These are phyloP conservation scores for Phytophthora nicotianae DNA, from an alignment of 352 stramenopile species.

Conservation along the genomic window DNA sequence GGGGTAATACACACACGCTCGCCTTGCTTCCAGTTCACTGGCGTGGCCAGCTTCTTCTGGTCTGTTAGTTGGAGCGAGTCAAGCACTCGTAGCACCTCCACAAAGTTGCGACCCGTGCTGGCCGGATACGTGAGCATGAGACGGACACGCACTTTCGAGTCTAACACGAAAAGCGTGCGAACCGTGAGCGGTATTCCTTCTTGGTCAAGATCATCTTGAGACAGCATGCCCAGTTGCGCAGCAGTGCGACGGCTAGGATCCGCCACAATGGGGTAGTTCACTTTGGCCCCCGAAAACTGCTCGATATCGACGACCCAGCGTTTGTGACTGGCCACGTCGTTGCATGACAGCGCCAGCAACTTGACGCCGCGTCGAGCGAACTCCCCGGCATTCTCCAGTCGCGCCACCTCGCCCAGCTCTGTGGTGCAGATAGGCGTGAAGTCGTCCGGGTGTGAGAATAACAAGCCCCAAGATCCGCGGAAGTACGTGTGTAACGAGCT, in stretches of 20 bases:
- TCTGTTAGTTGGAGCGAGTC: constrained; percentile 88
- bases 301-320: constrained; percentile 89
- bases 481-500: constrained; percentile 71
- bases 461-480: constrained; percentile 57
- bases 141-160: constrained; percentile 90
- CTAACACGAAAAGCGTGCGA: constrained; percentile 92
- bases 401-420: constrained; percentile 88
- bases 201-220: constrained; percentile 79
- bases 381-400: constrained; percentile 78
- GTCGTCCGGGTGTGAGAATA: constrained; percentile 91
- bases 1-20: constrained; percentile 70
- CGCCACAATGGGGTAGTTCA: constrained; percentile 93
- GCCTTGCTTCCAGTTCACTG: constrained; percentile 77
- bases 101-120: constrained; percentile 92
- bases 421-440: constrained; percentile 95
- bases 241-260: constrained; percentile 83
- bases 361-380: constrained; percentile 83
- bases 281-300: constrained; percentile 60
- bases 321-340: constrained; percentile 72
- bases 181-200: constrained; percentile 88
- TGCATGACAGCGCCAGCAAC: constrained; percentile 82
- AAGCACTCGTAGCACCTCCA: constrained; percentile 91
- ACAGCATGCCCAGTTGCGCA: constrained; percentile 88
- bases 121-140: constrained; percentile 92
- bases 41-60: constrained; percentile 55